These are phyloP conservation scores for Ensete glaucum DNA, from an alignment of 176 grass and related monocot species.

Conservation along the genomic window DNA sequence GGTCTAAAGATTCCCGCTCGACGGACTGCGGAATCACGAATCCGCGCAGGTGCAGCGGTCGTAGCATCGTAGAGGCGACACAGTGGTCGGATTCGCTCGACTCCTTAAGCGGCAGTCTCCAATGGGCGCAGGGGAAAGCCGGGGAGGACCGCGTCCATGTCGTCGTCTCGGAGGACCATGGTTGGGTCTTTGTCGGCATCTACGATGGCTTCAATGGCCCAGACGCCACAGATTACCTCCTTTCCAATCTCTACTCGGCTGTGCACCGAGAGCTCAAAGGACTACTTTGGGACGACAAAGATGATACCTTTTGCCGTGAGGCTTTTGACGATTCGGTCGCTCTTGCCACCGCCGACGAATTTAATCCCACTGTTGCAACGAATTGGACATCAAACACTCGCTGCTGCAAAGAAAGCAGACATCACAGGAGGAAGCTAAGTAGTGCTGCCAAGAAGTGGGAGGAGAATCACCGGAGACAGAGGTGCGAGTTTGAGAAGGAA, in stretches of 20 bases:
- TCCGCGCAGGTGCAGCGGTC: neutral
- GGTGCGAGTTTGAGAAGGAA: neutral
- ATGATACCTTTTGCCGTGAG: neutral
- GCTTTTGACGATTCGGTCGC: neutral
- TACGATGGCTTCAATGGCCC: conserved; percentile 19
- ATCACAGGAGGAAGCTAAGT: too few relatives aligned
- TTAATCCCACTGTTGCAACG: too few relatives aligned
- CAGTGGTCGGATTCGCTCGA: neutral
- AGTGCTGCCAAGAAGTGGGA: neutral
- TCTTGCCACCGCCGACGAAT: neutral
- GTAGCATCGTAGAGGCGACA: neutral
- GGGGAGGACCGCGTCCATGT: conserved; percentile 11
- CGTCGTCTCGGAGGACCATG: conserved; percentile 10
- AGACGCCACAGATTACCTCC: conserved; percentile 15
- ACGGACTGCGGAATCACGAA: neutral
- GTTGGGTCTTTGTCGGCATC: conserved; percentile 12
- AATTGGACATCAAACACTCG: too few relatives aligned
- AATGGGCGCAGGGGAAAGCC: conserved; percentile 14
- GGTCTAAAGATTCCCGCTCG: neutral
- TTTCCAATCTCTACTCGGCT: conserved; percentile 10
- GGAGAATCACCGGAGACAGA: neutral
- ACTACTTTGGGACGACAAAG: conserved; percentile 4
- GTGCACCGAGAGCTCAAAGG: conserved; percentile 5
- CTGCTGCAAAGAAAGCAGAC: too few relatives aligned
- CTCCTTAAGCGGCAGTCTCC: neutral